A percentile compares a stretch with the other conserved stretches of the same genome.
These are phyloP conservation scores for Phytophthora rubi DNA, from an alignment of 352 stramenopile species.

Conservation along the genomic window DNA sequence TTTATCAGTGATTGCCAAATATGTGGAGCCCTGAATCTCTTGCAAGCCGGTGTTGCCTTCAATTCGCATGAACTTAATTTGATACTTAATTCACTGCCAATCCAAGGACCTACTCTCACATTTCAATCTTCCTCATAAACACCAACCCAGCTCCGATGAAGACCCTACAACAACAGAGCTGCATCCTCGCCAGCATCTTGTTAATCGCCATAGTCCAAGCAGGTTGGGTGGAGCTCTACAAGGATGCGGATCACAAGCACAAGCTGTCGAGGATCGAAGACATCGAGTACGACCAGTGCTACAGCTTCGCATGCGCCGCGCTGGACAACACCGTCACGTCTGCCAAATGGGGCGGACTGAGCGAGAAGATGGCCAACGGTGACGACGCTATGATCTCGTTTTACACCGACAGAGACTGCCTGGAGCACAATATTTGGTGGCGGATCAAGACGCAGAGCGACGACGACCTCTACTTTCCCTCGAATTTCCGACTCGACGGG, in stretches of 20 bases:
- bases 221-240: neutral
- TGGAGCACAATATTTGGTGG: conserved; percentile 3
- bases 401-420: conserved; percentile 10
- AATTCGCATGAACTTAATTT: neutral
- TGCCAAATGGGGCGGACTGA: conserved; percentile 1
- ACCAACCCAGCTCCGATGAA: neutral
- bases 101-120: neutral
- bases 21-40: neutral
- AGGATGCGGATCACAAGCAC: neutral
- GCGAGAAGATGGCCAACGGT: neutral
- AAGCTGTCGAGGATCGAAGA: conserved; percentile 1
- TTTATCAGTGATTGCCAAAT: neutral
- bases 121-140: neutral
- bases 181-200: neutral
- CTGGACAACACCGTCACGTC: neutral
- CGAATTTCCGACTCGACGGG: conserved; percentile 13
- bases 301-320: neutral
- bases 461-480: conserved; percentile 2
- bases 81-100: neutral
- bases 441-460: conserved; percentile 4
- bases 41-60: neutral
- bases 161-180: neutral
- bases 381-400: conserved; percentile 5
- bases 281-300: neutral
- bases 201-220: neutral